These are phyloP conservation scores for Lizonia empirigonia DNA, from an alignment of 2,329 filamentous ascomycete species.

Conservation along the genomic window DNA sequence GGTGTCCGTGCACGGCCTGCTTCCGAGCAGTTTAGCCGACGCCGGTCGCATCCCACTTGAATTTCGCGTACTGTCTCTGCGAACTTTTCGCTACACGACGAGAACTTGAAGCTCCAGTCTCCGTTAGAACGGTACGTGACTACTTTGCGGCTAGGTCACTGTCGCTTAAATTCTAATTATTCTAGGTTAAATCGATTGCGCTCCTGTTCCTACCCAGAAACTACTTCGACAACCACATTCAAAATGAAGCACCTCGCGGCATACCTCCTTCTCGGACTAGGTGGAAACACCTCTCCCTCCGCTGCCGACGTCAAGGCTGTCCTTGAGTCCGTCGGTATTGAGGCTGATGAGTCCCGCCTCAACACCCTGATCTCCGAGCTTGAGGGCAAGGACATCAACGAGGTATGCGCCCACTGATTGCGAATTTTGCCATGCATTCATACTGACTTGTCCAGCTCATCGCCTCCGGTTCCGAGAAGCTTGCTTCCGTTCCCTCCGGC, in stretches of 20 bases:
- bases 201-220: conserved; percentile 70
- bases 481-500: conserved; percentile 95
- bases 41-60: conserved; percentile 12
- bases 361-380: conserved; percentile 88
- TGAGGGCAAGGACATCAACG: conserved; percentile 86
- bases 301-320: conserved; percentile 80
- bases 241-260: conserved; percentile 99
- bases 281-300: conserved; percentile 87
- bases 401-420: conserved; percentile 64
- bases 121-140: conserved; percentile 81
- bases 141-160: conserved; percentile 14
- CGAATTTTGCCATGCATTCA: conserved; percentile 43
- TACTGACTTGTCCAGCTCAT: conserved; percentile 72
- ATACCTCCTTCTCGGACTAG: conserved; percentile 95
- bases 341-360: conserved; percentile 86
- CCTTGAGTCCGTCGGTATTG: conserved; percentile 91
- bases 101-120: conserved; percentile 99
- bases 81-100: conserved; percentile 43
- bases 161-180: conserved; percentile 20
- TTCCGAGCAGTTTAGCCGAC: conserved; percentile 13
- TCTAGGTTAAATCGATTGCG: conserved; percentile 83
- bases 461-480: conserved; percentile 85
- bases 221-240: conserved; percentile 58
- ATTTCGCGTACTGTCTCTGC: conserved; percentile 20
- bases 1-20: neutral